phyloP scores from a whole-genome alignment of 805 yeast species.

The Debaryomyces castellii region DNA sequence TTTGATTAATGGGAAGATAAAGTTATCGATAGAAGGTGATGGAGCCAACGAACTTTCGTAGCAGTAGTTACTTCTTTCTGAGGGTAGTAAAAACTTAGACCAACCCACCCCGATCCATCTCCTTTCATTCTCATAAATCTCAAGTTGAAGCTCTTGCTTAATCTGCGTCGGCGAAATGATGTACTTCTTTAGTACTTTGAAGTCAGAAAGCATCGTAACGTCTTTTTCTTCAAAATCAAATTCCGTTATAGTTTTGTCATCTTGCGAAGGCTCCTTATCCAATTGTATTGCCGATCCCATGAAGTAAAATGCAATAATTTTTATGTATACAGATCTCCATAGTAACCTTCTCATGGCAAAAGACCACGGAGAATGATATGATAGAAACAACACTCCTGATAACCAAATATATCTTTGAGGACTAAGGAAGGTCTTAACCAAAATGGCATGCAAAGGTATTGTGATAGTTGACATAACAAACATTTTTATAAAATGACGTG shows the following conservation, averaged over 20 bases:
- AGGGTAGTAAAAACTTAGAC: constrained; percentile 50
- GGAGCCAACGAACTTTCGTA: constrained; percentile 33
- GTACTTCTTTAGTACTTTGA: constrained; percentile 37
- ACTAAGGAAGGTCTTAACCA: constrained; percentile 31
- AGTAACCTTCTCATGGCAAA: constrained; percentile 43
- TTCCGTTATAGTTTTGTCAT: constrained; percentile 6
- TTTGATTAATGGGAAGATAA: constrained; percentile 46
- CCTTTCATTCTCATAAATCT: constrained; percentile 56
- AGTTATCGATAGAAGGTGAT: constrained; percentile 31
- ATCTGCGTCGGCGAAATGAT: constrained; percentile 41
- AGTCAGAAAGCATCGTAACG: constrained; percentile 26
- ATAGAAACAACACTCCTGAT: constrained; percentile 35
- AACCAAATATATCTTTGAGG: constrained; percentile 35
- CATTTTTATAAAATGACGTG: constrained; percentile 28
- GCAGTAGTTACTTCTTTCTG: constrained; percentile 51
- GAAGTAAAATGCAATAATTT: constrained; percentile 35
- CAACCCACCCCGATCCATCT: constrained; percentile 65
- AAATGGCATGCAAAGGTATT: constrained; percentile 45
- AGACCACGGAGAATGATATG: constrained; percentile 51
- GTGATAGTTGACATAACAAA: constrained; percentile 28
- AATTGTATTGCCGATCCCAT: constrained; percentile 40
- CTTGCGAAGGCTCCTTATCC: constrained; percentile 6
- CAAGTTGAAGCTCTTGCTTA: constrained; percentile 50
- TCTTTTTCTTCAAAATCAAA: constrained; percentile 17
- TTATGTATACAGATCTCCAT: constrained; percentile 49